These are phyloP conservation scores for Fusarium napiforme DNA, from an alignment of 2,329 filamentous ascomycete genomes.

Conservation along the genomic window DNA sequence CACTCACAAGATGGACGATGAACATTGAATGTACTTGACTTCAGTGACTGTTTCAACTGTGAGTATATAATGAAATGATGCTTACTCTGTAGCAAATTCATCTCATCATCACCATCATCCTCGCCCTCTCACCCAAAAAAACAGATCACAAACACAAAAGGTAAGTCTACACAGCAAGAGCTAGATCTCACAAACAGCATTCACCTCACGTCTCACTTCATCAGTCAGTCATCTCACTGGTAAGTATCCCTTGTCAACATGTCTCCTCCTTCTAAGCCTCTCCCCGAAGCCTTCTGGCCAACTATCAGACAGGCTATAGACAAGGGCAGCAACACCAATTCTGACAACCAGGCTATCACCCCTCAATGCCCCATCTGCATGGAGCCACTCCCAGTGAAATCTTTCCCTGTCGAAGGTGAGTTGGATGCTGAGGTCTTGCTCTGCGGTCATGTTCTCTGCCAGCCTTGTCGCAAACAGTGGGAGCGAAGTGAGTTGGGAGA, in stretches of 20 bases:
- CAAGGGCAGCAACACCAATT: not conserved
- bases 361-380: conserved; percentile 35
- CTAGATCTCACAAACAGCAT: not conserved
- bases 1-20: not conserved
- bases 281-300: conserved; percentile 15
- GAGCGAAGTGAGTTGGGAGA: rapidly evolving
- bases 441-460: conserved; percentile 43
- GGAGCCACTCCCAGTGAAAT: conserved; percentile 11
- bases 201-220: not conserved
- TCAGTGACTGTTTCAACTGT: not conserved
- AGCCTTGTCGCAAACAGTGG: not conserved
- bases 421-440: conserved; percentile 10
- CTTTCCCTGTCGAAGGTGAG: not conserved
- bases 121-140: not conserved
- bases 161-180: not conserved
- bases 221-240: not conserved
- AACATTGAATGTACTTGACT: not conserved
- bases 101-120: not conserved
- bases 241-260: not conserved
- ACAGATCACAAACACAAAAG: not conserved
- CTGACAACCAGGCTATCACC: not conserved
- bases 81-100: not conserved
- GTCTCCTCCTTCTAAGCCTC: not conserved
- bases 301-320: conserved; percentile 5
- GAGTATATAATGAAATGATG: conserved; percentile 1